Evolutionary conservation across 2,329 filamentous ascomycete species (phyloP).

Genomic region (Xylaria sp.): DNA sequence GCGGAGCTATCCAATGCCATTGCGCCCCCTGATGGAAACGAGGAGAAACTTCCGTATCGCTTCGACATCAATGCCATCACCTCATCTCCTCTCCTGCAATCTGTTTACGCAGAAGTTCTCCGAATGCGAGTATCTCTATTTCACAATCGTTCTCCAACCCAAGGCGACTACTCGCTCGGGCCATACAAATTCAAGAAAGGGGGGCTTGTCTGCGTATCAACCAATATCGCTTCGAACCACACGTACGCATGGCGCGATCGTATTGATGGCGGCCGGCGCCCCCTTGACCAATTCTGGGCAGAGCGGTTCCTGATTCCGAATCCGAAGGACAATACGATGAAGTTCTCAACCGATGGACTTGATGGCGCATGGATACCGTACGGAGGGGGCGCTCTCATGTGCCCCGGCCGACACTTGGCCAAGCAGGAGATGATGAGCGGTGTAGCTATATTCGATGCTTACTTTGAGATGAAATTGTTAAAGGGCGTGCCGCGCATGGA

Average conservation of each 20-base stretch:
- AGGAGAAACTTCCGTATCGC: conserved; percentile 13
- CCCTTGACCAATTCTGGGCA: conserved; percentile 22
- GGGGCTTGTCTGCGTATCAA: conserved; percentile 12
- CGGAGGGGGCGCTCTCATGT: conserved; percentile 29
- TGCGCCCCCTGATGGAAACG: background rate
- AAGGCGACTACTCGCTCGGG: conserved; percentile 11
- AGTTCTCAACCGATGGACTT: conserved; percentile 17
- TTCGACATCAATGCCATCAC: conserved; percentile 9
- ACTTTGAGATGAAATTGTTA: conserved; percentile 16
- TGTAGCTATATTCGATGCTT: conserved; percentile 10
- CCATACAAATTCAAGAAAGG: conserved; percentile 20
- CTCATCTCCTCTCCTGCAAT: conserved; percentile 23
- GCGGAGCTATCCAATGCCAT: conserved; percentile 11
- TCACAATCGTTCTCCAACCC: conserved; percentile 20
- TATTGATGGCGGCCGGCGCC: background rate
- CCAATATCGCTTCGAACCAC: conserved; percentile 9
- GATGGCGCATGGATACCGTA: conserved; percentile 29
- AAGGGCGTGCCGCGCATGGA: conserved; percentile 6
- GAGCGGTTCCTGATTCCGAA: conserved; percentile 22
- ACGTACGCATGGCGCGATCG: conserved; percentile 10
- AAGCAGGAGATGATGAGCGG: conserved; percentile 28
- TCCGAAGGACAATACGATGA: background rate
- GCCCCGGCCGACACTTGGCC: conserved; percentile 28
- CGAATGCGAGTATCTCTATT: conserved; percentile 24
- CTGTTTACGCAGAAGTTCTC: conserved; percentile 28